These are phyloP conservation scores for Phytophthora ohioensis DNA, from an alignment of 352 stramenopile genomes.

Conservation along the genomic window DNA sequence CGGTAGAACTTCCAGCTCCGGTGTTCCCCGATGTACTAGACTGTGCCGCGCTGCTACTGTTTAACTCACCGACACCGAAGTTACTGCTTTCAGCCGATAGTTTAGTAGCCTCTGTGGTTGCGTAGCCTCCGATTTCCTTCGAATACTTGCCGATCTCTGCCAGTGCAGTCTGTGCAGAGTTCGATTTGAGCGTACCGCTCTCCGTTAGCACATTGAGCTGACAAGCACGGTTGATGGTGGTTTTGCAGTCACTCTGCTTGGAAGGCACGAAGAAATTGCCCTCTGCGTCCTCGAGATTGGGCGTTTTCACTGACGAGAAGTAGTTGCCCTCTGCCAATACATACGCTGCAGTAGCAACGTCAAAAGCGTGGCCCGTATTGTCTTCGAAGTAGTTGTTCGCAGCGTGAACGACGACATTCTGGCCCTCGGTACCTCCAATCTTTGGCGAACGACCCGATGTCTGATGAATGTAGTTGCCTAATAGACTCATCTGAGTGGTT, in stretches of 20 bases:
- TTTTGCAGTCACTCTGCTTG: conserved; percentile 21
- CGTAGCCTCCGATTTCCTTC: conserved; percentile 12
- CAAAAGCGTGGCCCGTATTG: conserved; percentile 32
- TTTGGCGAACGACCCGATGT: conserved; percentile 50
- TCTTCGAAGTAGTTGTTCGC: conserved; percentile 41
- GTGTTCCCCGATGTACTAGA: not conserved
- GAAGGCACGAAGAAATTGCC: conserved; percentile 32
- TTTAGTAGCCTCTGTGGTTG: conserved; percentile 8
- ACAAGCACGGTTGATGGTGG: conserved; percentile 27
- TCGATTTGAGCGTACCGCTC: conserved; percentile 14
- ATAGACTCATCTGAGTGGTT: conserved; percentile 31
- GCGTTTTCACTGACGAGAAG: conserved; percentile 24
- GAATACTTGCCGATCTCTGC: conserved; percentile 14
- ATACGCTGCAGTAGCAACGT: conserved; percentile 22
- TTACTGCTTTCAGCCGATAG: conserved; percentile 16
- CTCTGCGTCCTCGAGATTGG: conserved; percentile 22
- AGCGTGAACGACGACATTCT: conserved; percentile 26
- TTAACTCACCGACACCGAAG: conserved; percentile 22
- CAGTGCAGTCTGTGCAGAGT: conserved; percentile 8
- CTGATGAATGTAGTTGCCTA: conserved; percentile 36
- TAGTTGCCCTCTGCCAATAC: conserved; percentile 41
- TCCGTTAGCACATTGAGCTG: conserved; percentile 29
- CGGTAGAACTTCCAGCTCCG: not conserved
- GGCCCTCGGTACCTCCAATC: conserved; percentile 25
- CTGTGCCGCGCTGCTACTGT: not conserved